Evolutionary conservation across 305 asterid genomes (phyloP).

Genomic region (Fraxinus greggii): DNA sequence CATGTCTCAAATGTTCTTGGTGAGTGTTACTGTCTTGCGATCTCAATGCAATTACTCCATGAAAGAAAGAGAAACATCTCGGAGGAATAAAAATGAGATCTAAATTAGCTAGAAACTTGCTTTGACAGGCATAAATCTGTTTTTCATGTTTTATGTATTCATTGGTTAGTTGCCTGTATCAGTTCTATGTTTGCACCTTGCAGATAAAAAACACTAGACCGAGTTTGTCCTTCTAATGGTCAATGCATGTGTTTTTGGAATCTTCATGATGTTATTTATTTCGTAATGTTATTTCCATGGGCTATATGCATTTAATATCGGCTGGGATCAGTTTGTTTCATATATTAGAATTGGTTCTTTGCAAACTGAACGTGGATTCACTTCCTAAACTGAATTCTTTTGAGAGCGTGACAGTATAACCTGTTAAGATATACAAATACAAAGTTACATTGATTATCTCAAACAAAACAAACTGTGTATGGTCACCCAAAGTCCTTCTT

Average conservation of each 20-base stretch:
- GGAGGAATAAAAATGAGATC: not conserved
- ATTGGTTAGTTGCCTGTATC: conserved; percentile 5
- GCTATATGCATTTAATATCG: conserved; percentile 1
- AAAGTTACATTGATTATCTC: conserved; percentile 8
- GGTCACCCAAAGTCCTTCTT: conserved; percentile 16
- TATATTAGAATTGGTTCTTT: not conserved
- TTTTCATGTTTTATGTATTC: conserved; percentile 1
- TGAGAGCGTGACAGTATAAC: not conserved
- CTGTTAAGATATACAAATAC: not conserved
- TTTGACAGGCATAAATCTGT: not conserved
- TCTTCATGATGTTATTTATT: conserved; percentile 13
- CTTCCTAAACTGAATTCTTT: not conserved
- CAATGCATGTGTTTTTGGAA: conserved; percentile 6
- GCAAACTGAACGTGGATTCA: not conserved
- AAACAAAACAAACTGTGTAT: not conserved
- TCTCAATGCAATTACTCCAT: conserved; percentile 12
- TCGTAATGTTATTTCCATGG: conserved; percentile 14
- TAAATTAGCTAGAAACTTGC: conserved; percentile 11
- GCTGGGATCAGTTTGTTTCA: conserved; percentile 9
- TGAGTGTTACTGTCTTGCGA: conserved; percentile 36
- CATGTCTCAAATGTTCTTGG: conserved; percentile 92
- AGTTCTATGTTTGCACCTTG: not conserved
- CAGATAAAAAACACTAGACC: not conserved
- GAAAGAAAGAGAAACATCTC: conserved; percentile 1
- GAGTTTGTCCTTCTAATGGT: not conserved